These are phyloP conservation scores for Thalassiosira mediterranea DNA, from an alignment of 352 stramenopile genomes.

Conservation along the genomic window DNA sequence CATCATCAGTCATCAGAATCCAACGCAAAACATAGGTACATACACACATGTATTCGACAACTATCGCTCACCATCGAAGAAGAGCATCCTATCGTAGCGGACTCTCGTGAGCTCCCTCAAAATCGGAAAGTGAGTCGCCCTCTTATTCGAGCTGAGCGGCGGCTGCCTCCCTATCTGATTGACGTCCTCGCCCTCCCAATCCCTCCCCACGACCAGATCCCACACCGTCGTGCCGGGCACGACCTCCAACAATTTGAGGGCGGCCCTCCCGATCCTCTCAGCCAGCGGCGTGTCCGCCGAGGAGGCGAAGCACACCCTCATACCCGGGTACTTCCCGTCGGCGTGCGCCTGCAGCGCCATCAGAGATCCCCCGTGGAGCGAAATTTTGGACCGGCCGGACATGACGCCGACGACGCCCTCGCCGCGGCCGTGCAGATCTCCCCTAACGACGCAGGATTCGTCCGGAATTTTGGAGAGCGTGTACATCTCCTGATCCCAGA, in stretches of 20 bases:
- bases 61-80: slow-evolving; percentile 89
- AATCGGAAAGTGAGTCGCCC: slow-evolving; percentile 89
- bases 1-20: slow-evolving; percentile 6
- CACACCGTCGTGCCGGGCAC: slow-evolving; percentile 72
- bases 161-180: slow-evolving; percentile 85
- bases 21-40: too few species aligned
- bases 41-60: too few species aligned
- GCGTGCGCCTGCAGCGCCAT: slow-evolving; percentile 81
- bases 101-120: slow-evolving; percentile 90
- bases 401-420: slow-evolving; percentile 80
- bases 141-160: slow-evolving; percentile 83
- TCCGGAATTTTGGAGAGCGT: slow-evolving; percentile 61
- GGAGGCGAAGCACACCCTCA: slow-evolving; percentile 83
- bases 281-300: slow-evolving; percentile 83
- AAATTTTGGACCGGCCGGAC: slow-evolving; percentile 72
- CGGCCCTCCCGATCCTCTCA: slow-evolving; percentile 65
- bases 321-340: slow-evolving; percentile 74
- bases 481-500: slow-evolving; percentile 86
- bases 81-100: slow-evolving; percentile 93
- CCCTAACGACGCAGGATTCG: slow-evolving; percentile 57
- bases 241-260: slow-evolving; percentile 82
- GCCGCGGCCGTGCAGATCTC: slow-evolving; percentile 74
- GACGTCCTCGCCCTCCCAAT: slow-evolving; percentile 75
- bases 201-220: slow-evolving; percentile 73
- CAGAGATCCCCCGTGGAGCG: slow-evolving; percentile 81